Percentiles rank a stretch among this genome's conserved stretches.
Evolutionary conservation across 2,329 filamentous ascomycete species (phyloP).

Genomic region (Lachnellula arida): DNA sequence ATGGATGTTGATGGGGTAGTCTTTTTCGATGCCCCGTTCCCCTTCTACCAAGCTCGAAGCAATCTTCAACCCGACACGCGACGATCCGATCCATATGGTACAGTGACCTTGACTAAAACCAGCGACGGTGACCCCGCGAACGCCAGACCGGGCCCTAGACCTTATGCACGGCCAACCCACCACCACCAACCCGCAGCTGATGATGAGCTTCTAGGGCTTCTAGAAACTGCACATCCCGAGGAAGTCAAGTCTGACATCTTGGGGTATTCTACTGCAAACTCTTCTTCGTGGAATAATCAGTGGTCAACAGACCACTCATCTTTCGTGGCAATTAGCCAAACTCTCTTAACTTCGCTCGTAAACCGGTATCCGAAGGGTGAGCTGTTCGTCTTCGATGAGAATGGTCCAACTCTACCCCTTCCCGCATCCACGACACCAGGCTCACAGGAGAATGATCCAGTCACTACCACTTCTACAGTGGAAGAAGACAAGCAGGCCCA

Average conservation of each 20-base stretch:
- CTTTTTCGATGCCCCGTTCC: conserved; percentile 27
- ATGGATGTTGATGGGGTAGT: conserved; percentile 26
- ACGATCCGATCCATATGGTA: conserved; percentile 3
- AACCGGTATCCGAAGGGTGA: conserved; percentile 26
- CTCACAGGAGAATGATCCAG: not conserved
- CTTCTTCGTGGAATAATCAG: conserved; percentile 18
- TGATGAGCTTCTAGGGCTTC: no score
- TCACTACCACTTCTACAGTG: not conserved
- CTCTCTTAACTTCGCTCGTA: conserved; percentile 19
- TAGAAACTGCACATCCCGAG: no score
- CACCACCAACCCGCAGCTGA: not conserved
- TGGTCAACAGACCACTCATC: not conserved
- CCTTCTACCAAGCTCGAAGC: conserved; percentile 23
- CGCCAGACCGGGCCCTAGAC: conserved; percentile 13
- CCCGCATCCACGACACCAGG: not conserved
- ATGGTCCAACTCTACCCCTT: conserved; percentile 15
- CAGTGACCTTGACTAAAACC: conserved; percentile 8
- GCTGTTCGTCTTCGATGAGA: conserved; percentile 24
- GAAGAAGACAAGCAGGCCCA: conserved; percentile 10
- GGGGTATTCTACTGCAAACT: conserved; percentile 22
- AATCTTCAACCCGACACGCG: conserved; percentile 20
- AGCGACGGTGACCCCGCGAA: conserved; percentile 3
- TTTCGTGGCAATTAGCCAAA: conserved; percentile 20
- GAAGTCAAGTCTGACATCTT: conserved; percentile 20
- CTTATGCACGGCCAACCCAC: not conserved